Base-by-base conservation (phyloP, 2,329 filamentous ascomycete species). In the Akanthomyces lecanii region DNA sequence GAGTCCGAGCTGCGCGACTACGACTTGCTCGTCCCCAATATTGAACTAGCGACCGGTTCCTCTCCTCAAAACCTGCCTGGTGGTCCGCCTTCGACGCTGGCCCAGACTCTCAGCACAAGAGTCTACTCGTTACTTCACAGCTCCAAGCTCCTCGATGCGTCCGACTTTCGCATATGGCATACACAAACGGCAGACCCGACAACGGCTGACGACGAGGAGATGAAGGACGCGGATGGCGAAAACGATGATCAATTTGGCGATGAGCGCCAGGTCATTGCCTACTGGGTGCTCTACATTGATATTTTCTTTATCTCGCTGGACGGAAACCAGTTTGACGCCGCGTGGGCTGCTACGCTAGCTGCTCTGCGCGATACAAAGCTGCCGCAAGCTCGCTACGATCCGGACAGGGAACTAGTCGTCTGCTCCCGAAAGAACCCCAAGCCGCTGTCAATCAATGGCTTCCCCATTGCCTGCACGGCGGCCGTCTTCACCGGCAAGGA, bases 241-340 rank as follows among this genome's bases (percentile, higher is more conserved):
- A 77, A 76, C 1, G 70, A 71, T 0, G 70, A 72, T 8, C 68
- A 67, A 28, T 59, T 61, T 18, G 67, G 66, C 4, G 45, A 72
- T 70, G 74, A 77, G 12, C 73, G 72, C 7, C 72, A 72, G n/a
- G 76, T 94, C 12, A 94, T 90, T 73, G 95, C 89, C 0, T 98
- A 96, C 75, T 99, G 94, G 95, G 88, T 91, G 11, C 85, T 99
- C 23, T 97, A 97, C 75, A 90, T 99, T 67, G 94, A 98, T 72
- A 82, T 97, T n/a, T 85, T 97, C 71, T 95, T 97, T 77, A 89
- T 99, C 68, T 96, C 91, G 0, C 86, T 97, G 56, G 93, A 97
- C 67, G 94, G 94, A 6, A 96, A 95, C 70, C 86, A 92, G 1
- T 93, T 98, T 67, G 94, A 99, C 71, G 90, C 91, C 0, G 91